phyloP scores from a whole-genome alignment of 192 early-diverging fungal genomes.

The Mortierella antarctica region DNA sequence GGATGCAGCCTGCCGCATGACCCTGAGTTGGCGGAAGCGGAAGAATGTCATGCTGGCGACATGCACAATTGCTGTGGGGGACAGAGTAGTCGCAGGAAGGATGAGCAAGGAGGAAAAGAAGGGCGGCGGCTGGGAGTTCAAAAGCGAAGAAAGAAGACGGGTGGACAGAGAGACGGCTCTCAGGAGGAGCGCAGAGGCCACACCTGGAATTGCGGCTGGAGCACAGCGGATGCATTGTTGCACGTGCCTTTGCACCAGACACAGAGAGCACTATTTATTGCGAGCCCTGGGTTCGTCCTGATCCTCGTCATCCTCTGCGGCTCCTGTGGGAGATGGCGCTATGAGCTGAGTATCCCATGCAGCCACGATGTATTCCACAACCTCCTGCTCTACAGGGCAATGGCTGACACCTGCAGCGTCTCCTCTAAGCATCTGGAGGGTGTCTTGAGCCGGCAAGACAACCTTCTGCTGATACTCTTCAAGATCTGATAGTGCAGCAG shows the following conservation, averaged over 20 bases:
- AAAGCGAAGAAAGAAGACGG: neutral
- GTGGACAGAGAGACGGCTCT: neutral
- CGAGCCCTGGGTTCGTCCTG: slow-evolving; percentile 8
- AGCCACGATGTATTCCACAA: slow-evolving; percentile 20
- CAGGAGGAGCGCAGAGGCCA: too few species aligned
- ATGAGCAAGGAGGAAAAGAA: neutral
- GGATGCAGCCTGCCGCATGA: neutral
- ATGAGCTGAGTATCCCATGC: slow-evolving; percentile 40
- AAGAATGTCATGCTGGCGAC: slow-evolving; percentile 2
- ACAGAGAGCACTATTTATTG: slow-evolving; percentile 13
- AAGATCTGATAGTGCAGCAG: neutral
- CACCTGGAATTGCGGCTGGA: too few species aligned
- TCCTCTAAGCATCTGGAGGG: neutral
- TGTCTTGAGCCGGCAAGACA: slow-evolving; percentile 7
- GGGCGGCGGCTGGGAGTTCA: neutral
- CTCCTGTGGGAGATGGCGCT: neutral
- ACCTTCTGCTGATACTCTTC: slow-evolving; percentile 26
- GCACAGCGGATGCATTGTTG: too few species aligned
- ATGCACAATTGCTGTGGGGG: neutral
- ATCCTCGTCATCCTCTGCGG: slow-evolving; percentile 1
- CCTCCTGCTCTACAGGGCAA: slow-evolving; percentile 1
- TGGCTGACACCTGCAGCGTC: neutral
- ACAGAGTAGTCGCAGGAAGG: neutral
- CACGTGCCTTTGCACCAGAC: too few species aligned
- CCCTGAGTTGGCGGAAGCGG: slow-evolving; percentile 4